A percentile compares a stretch with the other conserved stretches of the same genome.
These are phyloP conservation scores for Alternaria longipes DNA, from an alignment of 2,329 filamentous ascomycete genomes.

Conservation along the genomic window DNA sequence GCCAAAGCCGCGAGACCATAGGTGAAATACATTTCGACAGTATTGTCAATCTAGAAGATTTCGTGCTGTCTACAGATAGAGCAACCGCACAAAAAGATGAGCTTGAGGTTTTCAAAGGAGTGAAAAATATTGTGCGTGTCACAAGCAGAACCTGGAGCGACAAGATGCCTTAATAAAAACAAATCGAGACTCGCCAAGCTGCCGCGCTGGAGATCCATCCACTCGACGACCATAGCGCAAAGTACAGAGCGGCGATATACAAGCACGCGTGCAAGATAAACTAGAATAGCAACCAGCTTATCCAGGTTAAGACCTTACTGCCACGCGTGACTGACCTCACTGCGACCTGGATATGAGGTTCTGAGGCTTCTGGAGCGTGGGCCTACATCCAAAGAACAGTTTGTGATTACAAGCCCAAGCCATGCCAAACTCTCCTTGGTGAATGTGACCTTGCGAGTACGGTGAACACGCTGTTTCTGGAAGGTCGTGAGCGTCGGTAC, in stretches of 20 bases:
- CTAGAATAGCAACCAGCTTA: slow-evolving; percentile 32
- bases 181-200: slow-evolving; percentile 35
- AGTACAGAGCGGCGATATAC: slow-evolving; percentile 35
- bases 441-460: slow-evolving; percentile 24
- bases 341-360: slow-evolving; percentile 30
- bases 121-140: slow-evolving; percentile 8
- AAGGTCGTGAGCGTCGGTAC: slow-evolving; percentile 24
- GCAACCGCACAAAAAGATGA: not conserved
- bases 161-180: slow-evolving; percentile 35
- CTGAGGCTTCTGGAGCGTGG: slow-evolving; percentile 13
- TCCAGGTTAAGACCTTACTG: slow-evolving; percentile 12
- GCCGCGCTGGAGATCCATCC: slow-evolving; percentile 27
- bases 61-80: not conserved
- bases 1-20: slow-evolving; percentile 30
- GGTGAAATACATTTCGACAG: slow-evolving; percentile 33
- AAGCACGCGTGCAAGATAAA: slow-evolving; percentile 36
- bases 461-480: slow-evolving; percentile 29
- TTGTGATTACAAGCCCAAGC: slow-evolving; percentile 35
- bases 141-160: slow-evolving; percentile 25
- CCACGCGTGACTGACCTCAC: slow-evolving; percentile 42
- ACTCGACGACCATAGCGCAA: slow-evolving; percentile 32
- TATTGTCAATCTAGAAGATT: not conserved
- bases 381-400: slow-evolving; percentile 15
- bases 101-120: too few species aligned
- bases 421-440: slow-evolving; percentile 10